Conservation (phyloP, 2,329 filamentous ascomycete species). For the Emergomyces africanus region DNA sequence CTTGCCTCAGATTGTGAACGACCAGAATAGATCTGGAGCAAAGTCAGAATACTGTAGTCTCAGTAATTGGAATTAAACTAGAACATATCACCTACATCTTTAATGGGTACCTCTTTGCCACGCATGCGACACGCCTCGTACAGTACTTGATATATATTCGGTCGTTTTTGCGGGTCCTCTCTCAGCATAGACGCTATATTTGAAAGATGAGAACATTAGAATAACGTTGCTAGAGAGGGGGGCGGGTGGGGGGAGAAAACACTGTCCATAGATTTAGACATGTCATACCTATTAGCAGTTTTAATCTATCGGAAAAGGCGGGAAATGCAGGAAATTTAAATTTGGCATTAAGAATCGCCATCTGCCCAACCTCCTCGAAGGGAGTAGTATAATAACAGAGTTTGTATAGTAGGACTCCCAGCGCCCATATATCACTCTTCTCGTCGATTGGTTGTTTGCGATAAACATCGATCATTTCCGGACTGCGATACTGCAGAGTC, state of each 20-base stretch:
- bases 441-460: slow-evolving; percentile 93
- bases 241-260: slow-evolving; percentile 1
- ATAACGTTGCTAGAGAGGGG: neutral
- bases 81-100: slow-evolving; percentile 54
- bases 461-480: slow-evolving; percentile 98
- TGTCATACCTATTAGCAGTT: slow-evolving; percentile 69
- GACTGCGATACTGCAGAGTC: slow-evolving; percentile 91
- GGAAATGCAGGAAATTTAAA: slow-evolving; percentile 87
- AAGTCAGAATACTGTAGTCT: neutral
- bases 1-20: slow-evolving; percentile 52
- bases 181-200: slow-evolving; percentile 72
- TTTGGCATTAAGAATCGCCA: slow-evolving; percentile 91
- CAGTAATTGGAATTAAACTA: slow-evolving; percentile 1
- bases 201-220: slow-evolving; percentile 2
- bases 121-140: slow-evolving; percentile 82
- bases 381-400: slow-evolving; percentile 98
- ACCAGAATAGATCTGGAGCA: slow-evolving; percentile 53
- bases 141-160: slow-evolving; percentile 90
- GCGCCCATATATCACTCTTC: slow-evolving; percentile 96
- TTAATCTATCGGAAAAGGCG: slow-evolving; percentile 75
- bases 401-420: slow-evolving; percentile 93
- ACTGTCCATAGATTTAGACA: slow-evolving; percentile 4
- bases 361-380: slow-evolving; percentile 93
- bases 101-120: slow-evolving; percentile 71
- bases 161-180: slow-evolving; percentile 65